Percentiles rank a stretch among this genome's conserved stretches.
Conservation (phyloP, 345 rosid species). For the Aurinia saxatilis region DNA sequence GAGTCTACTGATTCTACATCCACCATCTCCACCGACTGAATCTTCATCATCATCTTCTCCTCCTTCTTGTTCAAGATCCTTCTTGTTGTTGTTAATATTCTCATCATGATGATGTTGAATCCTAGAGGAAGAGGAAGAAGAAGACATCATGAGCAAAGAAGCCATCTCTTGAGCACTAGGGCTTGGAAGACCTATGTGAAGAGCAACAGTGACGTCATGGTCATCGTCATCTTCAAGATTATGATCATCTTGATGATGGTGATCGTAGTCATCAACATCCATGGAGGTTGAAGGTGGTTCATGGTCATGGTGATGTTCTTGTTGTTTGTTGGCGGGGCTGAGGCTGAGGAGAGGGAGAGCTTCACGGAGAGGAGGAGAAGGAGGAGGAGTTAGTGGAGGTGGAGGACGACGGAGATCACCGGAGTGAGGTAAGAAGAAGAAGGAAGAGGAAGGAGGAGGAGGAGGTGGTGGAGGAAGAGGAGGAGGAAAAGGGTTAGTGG, state of each 20-base stretch:
- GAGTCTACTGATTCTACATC: slow-evolving; percentile 57
- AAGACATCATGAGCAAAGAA: slow-evolving; percentile 46
- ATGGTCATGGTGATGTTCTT: slow-evolving; percentile 24
- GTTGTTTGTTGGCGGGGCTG: slow-evolving; percentile 52
- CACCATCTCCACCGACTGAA: slow-evolving; percentile 39
- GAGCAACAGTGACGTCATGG: slow-evolving; percentile 70
- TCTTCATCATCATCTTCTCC: slow-evolving; percentile 39
- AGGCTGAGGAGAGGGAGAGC: slow-evolving; percentile 72
- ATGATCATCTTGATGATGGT: slow-evolving; percentile 24
- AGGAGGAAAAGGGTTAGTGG: slow-evolving; percentile 26
- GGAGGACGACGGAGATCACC: slow-evolving; percentile 14
- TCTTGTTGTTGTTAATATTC: slow-evolving; percentile 13
- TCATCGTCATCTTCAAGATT: slow-evolving; percentile 29
- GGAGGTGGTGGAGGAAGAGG: slow-evolving; percentile 1
- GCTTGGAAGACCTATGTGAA: slow-evolving; percentile 89
- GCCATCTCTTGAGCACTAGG: slow-evolving; percentile 81
- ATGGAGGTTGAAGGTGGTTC: slow-evolving; percentile 30
- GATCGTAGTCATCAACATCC: slow-evolving; percentile 32
- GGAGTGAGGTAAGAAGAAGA: slow-evolving; percentile 26
- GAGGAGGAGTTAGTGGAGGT: slow-evolving; percentile 38
- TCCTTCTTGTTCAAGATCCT: slow-evolving; percentile 17
- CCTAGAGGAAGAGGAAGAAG: slow-evolving; percentile 31
- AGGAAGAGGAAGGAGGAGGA: slow-evolving; percentile 18
- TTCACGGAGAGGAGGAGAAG: slow-evolving; percentile 84
- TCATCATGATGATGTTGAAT: slow-evolving; percentile 11